Evolutionary conservation across 257 asterid genomes (phyloP).

Genomic region (Petunia axillaris): DNA sequence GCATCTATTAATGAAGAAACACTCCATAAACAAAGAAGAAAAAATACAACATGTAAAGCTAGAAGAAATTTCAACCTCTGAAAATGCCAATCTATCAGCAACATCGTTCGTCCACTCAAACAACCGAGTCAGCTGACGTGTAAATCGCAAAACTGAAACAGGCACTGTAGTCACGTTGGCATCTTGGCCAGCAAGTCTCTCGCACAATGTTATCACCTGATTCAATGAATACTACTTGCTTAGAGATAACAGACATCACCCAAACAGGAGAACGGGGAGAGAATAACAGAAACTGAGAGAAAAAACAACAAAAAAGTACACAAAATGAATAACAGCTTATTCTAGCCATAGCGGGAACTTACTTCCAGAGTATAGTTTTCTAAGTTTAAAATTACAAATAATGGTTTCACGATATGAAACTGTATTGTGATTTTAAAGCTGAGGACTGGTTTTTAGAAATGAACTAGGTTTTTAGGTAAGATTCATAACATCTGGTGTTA

Average conservation of each 20-base stretch:
- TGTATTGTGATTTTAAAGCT: background rate
- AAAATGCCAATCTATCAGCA: conserved; percentile 97
- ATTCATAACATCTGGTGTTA: background rate
- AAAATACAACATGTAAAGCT: background rate
- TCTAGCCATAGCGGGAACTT: background rate
- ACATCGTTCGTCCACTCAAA: conserved; percentile 98
- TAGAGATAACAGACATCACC: background rate
- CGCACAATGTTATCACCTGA: conserved; percentile 96
- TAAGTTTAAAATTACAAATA: background rate
- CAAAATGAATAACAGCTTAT: background rate
- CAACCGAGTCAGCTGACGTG: conserved; percentile 91
- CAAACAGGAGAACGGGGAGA: conserved; percentile 14
- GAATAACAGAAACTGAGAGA: background rate
- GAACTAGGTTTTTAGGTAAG: background rate
- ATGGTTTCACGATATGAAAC: background rate
- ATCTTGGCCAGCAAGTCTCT: conserved; percentile 99
- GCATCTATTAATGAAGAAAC: background rate
- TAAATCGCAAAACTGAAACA: conserved; percentile 82
- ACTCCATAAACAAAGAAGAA: background rate
- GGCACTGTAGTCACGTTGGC: conserved; percentile 99
- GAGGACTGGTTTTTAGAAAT: background rate
- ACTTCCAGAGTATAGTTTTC: background rate
- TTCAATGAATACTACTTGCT: conserved; percentile 27
- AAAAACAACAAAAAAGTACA: background rate
- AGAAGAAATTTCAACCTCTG: conserved; percentile 59